These are phyloP conservation scores for Pyrenochaeta sp. DNA, from an alignment of 2,329 filamentous ascomycete species.

Conservation along the genomic window DNA sequence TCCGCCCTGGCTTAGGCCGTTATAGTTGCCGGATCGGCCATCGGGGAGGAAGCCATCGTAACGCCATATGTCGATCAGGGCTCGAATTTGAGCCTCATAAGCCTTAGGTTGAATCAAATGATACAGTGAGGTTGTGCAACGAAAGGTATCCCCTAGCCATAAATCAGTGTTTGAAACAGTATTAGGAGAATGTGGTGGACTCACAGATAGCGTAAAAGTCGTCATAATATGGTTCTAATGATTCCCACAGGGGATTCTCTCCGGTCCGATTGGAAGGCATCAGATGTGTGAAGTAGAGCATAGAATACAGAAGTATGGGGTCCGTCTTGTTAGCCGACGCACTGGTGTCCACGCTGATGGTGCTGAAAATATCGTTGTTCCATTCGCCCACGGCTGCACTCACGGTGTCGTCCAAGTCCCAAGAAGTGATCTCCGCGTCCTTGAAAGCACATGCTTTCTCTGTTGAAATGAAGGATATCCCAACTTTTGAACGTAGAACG, in stretches of 20 bases:
- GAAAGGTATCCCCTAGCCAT: conserved; percentile 67
- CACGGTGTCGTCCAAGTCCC: conserved; percentile 53
- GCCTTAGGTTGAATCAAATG: conserved; percentile 71
- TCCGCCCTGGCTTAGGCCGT: conserved; percentile 61
- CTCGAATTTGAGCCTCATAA: conserved; percentile 73
- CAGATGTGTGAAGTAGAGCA: conserved; percentile 48
- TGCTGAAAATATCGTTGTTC: conserved; percentile 65
- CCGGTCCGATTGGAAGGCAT: conserved; percentile 54
- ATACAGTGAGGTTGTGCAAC: conserved; percentile 57
- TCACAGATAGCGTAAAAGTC: conserved; percentile 74
- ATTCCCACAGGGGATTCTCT: conserved; percentile 75
- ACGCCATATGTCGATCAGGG: conserved; percentile 68
- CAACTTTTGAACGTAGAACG: conserved; percentile 59
- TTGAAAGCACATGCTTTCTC: conserved; percentile 60
- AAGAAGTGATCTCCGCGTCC: conserved; percentile 55
- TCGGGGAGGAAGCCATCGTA: conserved; percentile 76
- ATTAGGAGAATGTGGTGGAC: too few relatives aligned
- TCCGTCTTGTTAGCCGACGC: conserved; percentile 39
- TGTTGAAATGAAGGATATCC: conserved; percentile 58
- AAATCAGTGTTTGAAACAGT: too few relatives aligned
- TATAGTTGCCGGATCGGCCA: conserved; percentile 64
- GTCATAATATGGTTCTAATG: conserved; percentile 71
- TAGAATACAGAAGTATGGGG: conserved; percentile 44
- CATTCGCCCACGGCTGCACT: conserved; percentile 53
- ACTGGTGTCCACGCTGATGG: conserved; percentile 54